A percentile compares a stretch with the other conserved stretches of the same genome.
Conservation (phyloP, 495 filamentous ascomycete genomes). For the Xylaria venustula region DNA sequence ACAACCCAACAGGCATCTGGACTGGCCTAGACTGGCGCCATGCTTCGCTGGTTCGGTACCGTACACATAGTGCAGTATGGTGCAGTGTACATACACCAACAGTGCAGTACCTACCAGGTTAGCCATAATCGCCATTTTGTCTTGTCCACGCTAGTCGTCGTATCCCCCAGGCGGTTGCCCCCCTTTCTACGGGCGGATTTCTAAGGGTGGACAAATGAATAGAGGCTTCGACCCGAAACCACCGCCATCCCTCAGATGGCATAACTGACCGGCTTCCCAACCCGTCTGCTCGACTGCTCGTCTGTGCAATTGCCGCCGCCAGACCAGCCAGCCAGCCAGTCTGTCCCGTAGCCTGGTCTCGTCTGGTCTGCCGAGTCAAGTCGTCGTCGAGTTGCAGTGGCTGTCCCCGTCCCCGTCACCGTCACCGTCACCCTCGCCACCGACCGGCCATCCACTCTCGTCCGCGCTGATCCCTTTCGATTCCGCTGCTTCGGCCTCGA, state of each 20-base stretch:
- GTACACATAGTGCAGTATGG: too few species aligned
- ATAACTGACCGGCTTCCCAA: too few species aligned
- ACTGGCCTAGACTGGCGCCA: neutral
- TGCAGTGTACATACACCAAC: too few species aligned
- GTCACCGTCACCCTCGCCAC: neutral
- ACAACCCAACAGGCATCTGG: neutral
- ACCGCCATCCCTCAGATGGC: neutral
- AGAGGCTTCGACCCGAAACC: neutral
- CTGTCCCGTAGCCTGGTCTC: neutral
- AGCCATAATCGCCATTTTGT: too few species aligned
- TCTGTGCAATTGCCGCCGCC: neutral
- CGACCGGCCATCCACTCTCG: neutral
- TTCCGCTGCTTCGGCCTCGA: conserved; percentile 7
- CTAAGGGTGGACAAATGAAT: conserved; percentile 1
- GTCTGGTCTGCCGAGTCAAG: neutral
- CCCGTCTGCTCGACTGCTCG: neutral
- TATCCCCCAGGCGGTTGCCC: too few species aligned
- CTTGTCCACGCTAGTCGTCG: too few species aligned
- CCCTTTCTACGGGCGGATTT: neutral
- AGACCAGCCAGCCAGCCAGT: neutral
- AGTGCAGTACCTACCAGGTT: neutral
- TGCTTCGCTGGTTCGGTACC: too few species aligned
- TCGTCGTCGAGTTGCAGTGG: neutral
- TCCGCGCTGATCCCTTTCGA: conserved; percentile 9
- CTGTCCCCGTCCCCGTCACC: neutral